Evolutionary conservation across 176 grass and related monocot species (phyloP), one percentile per base, ranked within the genome.

Genomic region (Thalia dealbata): DNA sequence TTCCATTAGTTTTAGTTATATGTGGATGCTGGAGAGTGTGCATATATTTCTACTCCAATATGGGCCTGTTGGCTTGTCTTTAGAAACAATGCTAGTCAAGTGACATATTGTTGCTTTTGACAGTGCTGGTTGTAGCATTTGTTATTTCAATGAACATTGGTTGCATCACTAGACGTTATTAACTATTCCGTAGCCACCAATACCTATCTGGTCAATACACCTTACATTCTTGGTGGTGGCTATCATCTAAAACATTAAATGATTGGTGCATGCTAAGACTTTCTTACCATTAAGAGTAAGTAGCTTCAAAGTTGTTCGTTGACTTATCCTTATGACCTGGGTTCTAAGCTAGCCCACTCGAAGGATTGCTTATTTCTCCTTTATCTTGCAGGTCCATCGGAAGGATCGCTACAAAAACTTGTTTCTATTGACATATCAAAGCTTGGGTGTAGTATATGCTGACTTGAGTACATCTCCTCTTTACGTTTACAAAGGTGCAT

Each of bases 381-480:
- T 67, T 7, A 63, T 68, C 35, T 12, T 68, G 38, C 18, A 68
- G 65, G 35, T 68, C 10, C 3, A 68, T 43, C 69, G 80, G 86
- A 96, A 67, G 69, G 60, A 54, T 18, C 80, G 86, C 56, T 87
- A 88, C 84, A 86, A 52, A 76, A 96, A 88, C 78, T 67, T 96
- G 15, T 76, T 90, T 7, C 82, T 92, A 75, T 65, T 96, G 82
- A 78, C 92, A 55, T 92, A 92, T 85, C 92, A 96, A 82, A 96
- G 92, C 81, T 96, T 92, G 61, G 92, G 92, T 78, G 92, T 92
- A 74, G 92, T 96, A 61, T 96, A 96, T 59, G 92, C 89, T 54
- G 92, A 96, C 69, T 86, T 96, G 55, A 91, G 89, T 78, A 96
- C 87, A 60, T 96, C 89, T 13, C 92, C 92, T 52, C 84, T 96